phyloP scores from a whole-genome alignment of 75 land plant species.

The Selaginella tamariscina region DNA sequence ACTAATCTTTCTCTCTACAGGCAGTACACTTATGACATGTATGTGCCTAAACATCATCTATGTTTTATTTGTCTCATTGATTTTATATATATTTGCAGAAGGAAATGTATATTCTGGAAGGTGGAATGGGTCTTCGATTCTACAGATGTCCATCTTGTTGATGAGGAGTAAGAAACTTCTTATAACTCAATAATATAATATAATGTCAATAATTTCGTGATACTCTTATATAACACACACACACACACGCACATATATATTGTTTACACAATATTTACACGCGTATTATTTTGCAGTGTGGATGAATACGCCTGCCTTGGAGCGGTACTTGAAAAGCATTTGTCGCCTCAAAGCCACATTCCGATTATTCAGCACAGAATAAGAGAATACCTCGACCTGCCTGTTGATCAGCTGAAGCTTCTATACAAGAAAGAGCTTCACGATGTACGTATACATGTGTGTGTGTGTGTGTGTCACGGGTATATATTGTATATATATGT shows the following conservation, averaged over 20 bases:
- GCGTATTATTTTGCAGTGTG: slow-evolving; percentile 36
- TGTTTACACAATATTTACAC: background rate
- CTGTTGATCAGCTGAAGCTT: slow-evolving; percentile 21
- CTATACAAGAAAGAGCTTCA: slow-evolving; percentile 23
- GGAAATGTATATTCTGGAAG: slow-evolving; percentile 75
- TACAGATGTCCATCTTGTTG: slow-evolving; percentile 39
- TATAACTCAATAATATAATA: too few relatives aligned
- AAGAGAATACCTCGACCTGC: slow-evolving; percentile 26
- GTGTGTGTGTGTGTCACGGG: too few relatives aligned
- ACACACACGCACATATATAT: background rate
- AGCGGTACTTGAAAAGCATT: slow-evolving; percentile 50
- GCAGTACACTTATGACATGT: too few relatives aligned
- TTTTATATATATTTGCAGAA: slow-evolving; percentile 45
- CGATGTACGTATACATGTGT: slow-evolving; percentile 11
- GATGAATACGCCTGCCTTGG: slow-evolving; percentile 37
- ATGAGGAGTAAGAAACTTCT: slow-evolving; percentile 50
- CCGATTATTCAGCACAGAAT: slow-evolving; percentile 22
- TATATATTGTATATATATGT: too few relatives aligned
- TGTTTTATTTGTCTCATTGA: slow-evolving; percentile 2
- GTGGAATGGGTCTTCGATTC: slow-evolving; percentile 79
- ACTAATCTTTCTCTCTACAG: too few relatives aligned
- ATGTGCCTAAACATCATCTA: too few relatives aligned
- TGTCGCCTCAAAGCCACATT: slow-evolving; percentile 37
- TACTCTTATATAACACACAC: background rate
- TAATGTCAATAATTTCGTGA: background rate